A percentile compares a stretch with the other conserved stretches of the same genome.
Evolutionary conservation across 2,329 filamentous ascomycete species (phyloP).

Genomic region (Davidsoniella virescens): DNA sequence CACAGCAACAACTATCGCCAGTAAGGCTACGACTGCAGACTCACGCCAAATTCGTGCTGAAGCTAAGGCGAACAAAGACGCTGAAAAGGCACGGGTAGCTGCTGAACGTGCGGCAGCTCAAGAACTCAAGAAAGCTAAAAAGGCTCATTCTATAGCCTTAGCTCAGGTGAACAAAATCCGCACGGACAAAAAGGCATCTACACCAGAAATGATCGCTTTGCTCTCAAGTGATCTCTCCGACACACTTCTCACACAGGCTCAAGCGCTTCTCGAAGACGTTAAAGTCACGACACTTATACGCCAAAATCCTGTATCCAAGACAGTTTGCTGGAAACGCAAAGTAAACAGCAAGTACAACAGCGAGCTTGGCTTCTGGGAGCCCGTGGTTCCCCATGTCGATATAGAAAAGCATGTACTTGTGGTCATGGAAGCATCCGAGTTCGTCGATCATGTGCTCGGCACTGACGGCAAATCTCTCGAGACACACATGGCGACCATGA

Average conservation of each 20-base stretch:
- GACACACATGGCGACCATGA: constrained; percentile 23
- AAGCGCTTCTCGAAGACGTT: constrained; percentile 33
- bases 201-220: constrained; percentile 63
- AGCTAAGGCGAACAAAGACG: constrained; percentile 31
- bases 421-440: constrained; percentile 45
- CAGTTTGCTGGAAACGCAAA: constrained; percentile 55
- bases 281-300: constrained; percentile 30
- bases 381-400: constrained; percentile 33
- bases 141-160: constrained; percentile 47
- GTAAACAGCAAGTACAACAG: constrained; percentile 47
- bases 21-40: background rate
- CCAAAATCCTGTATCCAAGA: constrained; percentile 30
- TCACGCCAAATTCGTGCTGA: background rate
- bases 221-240: constrained; percentile 41
- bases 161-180: constrained; percentile 58
- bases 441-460: constrained; percentile 42
- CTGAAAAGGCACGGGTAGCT: constrained; percentile 32
- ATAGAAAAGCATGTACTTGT: constrained; percentile 47
- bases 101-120: background rate
- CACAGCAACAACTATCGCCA: background rate
- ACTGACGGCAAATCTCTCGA: constrained; percentile 20
- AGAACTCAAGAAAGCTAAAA: constrained; percentile 17
- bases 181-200: constrained; percentile 56
- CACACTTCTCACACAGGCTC: constrained; percentile 28
- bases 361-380: constrained; percentile 47